Evolutionary conservation across 768 basidiomycete species (phyloP).

Genomic region (Ephemerocybe angulata): DNA sequence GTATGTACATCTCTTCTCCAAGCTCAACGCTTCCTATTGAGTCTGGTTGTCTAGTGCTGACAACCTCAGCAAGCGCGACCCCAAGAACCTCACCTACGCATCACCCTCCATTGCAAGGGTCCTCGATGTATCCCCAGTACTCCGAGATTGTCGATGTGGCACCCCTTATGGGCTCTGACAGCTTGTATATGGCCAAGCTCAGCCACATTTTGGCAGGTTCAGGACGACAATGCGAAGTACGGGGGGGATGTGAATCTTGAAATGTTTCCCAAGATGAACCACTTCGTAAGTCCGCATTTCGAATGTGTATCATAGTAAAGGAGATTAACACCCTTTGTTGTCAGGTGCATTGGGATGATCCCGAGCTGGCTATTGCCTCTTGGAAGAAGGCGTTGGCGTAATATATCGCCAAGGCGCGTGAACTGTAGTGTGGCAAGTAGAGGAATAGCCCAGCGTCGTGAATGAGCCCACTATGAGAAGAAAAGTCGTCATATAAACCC

Average conservation of each 20-base stretch:
- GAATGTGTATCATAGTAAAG: not conserved
- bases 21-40: too few relatives aligned
- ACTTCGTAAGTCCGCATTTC: not conserved
- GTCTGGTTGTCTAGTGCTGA: too few relatives aligned
- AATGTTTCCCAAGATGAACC: not conserved
- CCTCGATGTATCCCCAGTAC: not conserved
- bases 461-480: too few relatives aligned
- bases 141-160: not conserved
- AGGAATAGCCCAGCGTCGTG: too few relatives aligned
- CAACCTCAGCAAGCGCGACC: not conserved
- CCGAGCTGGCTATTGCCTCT: not conserved
- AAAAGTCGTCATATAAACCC: too few relatives aligned
- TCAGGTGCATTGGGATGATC: not conserved
- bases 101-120: not conserved
- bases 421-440: too few relatives aligned
- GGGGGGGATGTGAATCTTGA: not conserved
- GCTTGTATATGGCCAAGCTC: not conserved
- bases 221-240: not conserved
- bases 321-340: not conserved
- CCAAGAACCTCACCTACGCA: not conserved
- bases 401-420: too few relatives aligned
- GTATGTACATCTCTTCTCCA: too few relatives aligned
- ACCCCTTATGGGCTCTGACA: not conserved
- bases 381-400: not conserved
- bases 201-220: not conserved